Evolutionary conservation across 257 asterid genomes (phyloP), one percentile per base, ranked within the genome.

Genomic region (Rehmannia glutinosa): DNA sequence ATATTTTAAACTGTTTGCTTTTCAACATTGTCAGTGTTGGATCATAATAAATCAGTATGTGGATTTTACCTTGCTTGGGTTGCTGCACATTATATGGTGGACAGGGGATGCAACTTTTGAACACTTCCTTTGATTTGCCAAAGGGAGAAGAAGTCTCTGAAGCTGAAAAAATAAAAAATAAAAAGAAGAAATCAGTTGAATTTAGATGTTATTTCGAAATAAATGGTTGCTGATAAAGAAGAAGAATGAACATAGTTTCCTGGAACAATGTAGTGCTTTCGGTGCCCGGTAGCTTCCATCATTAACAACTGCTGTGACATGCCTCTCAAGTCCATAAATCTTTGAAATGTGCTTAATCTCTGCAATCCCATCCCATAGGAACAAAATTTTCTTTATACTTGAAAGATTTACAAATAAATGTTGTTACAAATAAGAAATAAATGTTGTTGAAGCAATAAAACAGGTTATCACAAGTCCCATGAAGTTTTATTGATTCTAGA

Each of bases 221-320:
- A n/a, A n/a, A n/a, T n/a, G n/a, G n/a, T n/a, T n/a, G n/a, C n/a
- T n/a, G n/a, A n/a, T n/a, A 11, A 3, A 0, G 46, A 53, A 10
- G 17, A 59, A 33, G 47, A 67, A 71, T 60, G 50, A 51, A 62
- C 12, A 46, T 64, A 64, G 73, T 21, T 50, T 89, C 95, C 89
- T 82, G 85, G 81, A 39, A 62, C 28, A 2, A 41, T 38, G 71
- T 83, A 90, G 8, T 66, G 81, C 71, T 83, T 90, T 58, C 76
- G 78, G 73, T 87, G 80, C 79, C 66, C 78, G 47, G 87, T 82
- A 41, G 81, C 69, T 65, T 80, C 78, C 4, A 66, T 19, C 70
- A 49, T 19, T 49, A 75, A 68, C 2, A 82, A 85, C 49, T 83
- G 82, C 58, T 69, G 81, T 20, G 78, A 65, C 30, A 75, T 33